Percentiles rank a stretch among this genome's conserved stretches.
These are phyloP conservation scores for Mortierella claussenii DNA, from an alignment of 192 early-diverging fungal species.

Conservation along the genomic window DNA sequence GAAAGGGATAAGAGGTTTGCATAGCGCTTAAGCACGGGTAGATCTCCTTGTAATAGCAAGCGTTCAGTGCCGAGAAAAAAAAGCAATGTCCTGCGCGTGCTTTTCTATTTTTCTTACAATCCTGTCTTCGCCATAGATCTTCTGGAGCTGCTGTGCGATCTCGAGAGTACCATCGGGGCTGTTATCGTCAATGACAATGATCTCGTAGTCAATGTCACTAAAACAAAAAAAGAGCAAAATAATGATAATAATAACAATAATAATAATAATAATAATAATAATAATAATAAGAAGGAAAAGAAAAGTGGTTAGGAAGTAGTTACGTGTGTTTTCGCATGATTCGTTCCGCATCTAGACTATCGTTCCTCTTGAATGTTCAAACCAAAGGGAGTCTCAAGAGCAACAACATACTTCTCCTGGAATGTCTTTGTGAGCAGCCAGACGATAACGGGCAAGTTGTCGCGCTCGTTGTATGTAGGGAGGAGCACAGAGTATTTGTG, in stretches of 20 bases:
- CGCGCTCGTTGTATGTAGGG: slow-evolving; percentile 98
- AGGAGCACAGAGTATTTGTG: slow-evolving; percentile 93
- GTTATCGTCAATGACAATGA: slow-evolving; percentile 96
- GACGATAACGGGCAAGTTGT: slow-evolving; percentile 95
- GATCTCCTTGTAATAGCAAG: too few relatives aligned
- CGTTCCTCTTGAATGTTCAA: too few relatives aligned
- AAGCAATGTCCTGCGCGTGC: neutral
- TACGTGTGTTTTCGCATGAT: too few relatives aligned
- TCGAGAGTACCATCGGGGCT: slow-evolving; percentile 96
- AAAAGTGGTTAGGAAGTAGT: too few relatives aligned
- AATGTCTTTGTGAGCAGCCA: slow-evolving; percentile 94
- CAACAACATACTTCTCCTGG: slow-evolving; percentile 67
- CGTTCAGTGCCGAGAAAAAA: too few relatives aligned
- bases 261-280: too few relatives aligned
- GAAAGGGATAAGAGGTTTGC: neutral
- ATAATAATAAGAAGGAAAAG: too few relatives aligned
- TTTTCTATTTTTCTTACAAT: slow-evolving; percentile 69
- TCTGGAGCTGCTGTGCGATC: slow-evolving; percentile 89
- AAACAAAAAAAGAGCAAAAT: too few relatives aligned
- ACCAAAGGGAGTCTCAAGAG: neutral
- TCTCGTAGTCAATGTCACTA: slow-evolving; percentile 92
- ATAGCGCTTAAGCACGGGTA: neutral
- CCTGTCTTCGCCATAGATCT: slow-evolving; percentile 83
- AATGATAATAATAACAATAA: too few relatives aligned
- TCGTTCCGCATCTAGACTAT: too few relatives aligned